Evolutionary conservation across 2,329 filamentous ascomycete genomes (phyloP).

Genomic region (Fusarium nematophilum): DNA sequence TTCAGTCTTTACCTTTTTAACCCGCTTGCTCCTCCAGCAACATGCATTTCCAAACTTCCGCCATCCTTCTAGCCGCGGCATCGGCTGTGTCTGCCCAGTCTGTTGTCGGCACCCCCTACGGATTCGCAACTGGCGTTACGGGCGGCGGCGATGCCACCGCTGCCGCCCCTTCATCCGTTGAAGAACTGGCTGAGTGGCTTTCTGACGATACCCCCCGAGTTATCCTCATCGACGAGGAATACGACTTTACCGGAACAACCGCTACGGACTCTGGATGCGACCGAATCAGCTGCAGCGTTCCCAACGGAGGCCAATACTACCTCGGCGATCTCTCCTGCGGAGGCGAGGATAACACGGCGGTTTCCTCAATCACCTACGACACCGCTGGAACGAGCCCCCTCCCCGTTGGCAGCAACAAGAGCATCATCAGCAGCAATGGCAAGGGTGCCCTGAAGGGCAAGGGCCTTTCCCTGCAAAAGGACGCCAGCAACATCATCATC

Average conservation of each 20-base stretch:
- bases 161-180: slow-evolving; percentile 55
- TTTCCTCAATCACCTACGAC: slow-evolving; percentile 45
- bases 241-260: slow-evolving; percentile 42
- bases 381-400: slow-evolving; percentile 38
- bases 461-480: slow-evolving; percentile 56
- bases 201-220: slow-evolving; percentile 42
- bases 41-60: slow-evolving; percentile 24
- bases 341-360: slow-evolving; percentile 35
- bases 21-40: slow-evolving; percentile 7
- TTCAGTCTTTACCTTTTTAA: neutral
- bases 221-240: slow-evolving; percentile 43
- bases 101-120: slow-evolving; percentile 46
- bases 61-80: slow-evolving; percentile 32
- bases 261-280: slow-evolving; percentile 42
- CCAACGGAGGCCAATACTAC: slow-evolving; percentile 44
- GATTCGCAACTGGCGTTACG: slow-evolving; percentile 55
- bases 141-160: slow-evolving; percentile 62
- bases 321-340: slow-evolving; percentile 46
- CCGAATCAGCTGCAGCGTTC: slow-evolving; percentile 44
- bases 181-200: slow-evolving; percentile 53
- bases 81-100: slow-evolving; percentile 40
- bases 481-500: slow-evolving; percentile 62
- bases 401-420: slow-evolving; percentile 45
- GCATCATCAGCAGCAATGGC: slow-evolving; percentile 38
- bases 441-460: slow-evolving; percentile 49